Conservation (phyloP, 139 green algal species). For the Pseudopediastrum boryanum region DNA sequence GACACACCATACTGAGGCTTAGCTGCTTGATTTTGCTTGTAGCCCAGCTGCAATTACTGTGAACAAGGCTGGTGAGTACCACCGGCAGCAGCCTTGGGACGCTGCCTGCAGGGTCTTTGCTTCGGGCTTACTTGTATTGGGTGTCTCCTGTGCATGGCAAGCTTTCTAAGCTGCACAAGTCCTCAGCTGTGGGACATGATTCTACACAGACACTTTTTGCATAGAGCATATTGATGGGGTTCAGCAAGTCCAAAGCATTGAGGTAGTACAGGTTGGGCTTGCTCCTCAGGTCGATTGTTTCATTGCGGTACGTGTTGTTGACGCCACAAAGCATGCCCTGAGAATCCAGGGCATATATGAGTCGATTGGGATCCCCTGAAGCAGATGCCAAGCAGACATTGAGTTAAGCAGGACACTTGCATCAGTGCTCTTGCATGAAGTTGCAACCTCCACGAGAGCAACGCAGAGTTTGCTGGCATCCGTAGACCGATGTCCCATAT, state of each 20-base stretch:
- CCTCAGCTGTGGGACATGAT: constrained; percentile 48
- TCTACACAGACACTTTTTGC: constrained; percentile 65
- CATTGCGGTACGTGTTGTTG: constrained; percentile 52
- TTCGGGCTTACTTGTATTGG: constrained; percentile 50
- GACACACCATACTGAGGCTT: too few species aligned
- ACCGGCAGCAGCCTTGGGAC: too few species aligned
- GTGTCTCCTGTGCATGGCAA: constrained; percentile 48
- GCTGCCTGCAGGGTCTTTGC: too few species aligned
- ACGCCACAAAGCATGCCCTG: constrained; percentile 70
- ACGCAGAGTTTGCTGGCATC: background rate
- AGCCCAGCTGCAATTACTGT: too few species aligned
- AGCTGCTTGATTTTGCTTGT: too few species aligned
- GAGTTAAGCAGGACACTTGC: background rate
- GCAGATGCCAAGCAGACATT: background rate
- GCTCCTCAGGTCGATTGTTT: constrained; percentile 52
- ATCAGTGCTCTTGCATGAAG: background rate
- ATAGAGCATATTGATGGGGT: constrained; percentile 46
- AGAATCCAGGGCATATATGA: constrained; percentile 77
- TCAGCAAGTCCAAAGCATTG: constrained; percentile 70
- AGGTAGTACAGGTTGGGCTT: constrained; percentile 76
- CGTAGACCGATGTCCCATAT: background rate
- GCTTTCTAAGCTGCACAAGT: constrained; percentile 35
- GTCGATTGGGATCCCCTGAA: constrained; percentile 53
- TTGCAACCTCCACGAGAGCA: background rate
- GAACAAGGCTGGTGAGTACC: too few species aligned